Evolutionary conservation across 306 rosid genomes (phyloP).

Genomic region (Cucumis melo): DNA sequence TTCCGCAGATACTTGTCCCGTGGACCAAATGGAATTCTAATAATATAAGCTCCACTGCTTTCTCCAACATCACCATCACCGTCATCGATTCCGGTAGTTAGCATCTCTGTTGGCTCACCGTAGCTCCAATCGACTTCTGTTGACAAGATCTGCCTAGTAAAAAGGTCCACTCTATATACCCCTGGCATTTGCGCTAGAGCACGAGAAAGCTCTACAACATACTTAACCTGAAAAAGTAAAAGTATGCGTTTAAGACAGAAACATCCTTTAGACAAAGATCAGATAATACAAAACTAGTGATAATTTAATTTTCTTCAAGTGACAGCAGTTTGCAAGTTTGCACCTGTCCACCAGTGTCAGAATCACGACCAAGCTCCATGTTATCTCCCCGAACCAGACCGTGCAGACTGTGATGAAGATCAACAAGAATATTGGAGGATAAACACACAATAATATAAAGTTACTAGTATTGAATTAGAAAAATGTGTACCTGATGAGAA

Average conservation of each 20-base stretch:
- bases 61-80: slow-evolving; percentile 55
- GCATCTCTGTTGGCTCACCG: slow-evolving; percentile 86
- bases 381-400: slow-evolving; percentile 82
- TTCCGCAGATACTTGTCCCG: slow-evolving; percentile 65
- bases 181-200: slow-evolving; percentile 88
- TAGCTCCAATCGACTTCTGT: slow-evolving; percentile 91
- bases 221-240: slow-evolving; percentile 45
- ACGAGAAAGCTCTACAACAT: slow-evolving; percentile 83
- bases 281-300: background rate
- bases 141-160: slow-evolving; percentile 72
- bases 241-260: background rate
- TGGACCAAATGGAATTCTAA: slow-evolving; percentile 85
- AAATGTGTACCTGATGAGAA: slow-evolving; percentile 50
- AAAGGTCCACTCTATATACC: slow-evolving; percentile 77
- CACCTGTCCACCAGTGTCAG: slow-evolving; percentile 98
- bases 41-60: slow-evolving; percentile 83
- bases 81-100: slow-evolving; percentile 42
- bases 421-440: background rate
- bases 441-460: background rate
- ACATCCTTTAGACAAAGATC: background rate
- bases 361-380: slow-evolving; percentile 95
- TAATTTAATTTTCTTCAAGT: background rate
- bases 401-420: slow-evolving; percentile 43
- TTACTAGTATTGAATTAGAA: background rate
- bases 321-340: background rate